Percentiles rank a stretch among this genome's conserved stretches.
Evolutionary conservation across 148 eudicot genomes (phyloP).

Genomic region (Vaccinium myrtillus): DNA sequence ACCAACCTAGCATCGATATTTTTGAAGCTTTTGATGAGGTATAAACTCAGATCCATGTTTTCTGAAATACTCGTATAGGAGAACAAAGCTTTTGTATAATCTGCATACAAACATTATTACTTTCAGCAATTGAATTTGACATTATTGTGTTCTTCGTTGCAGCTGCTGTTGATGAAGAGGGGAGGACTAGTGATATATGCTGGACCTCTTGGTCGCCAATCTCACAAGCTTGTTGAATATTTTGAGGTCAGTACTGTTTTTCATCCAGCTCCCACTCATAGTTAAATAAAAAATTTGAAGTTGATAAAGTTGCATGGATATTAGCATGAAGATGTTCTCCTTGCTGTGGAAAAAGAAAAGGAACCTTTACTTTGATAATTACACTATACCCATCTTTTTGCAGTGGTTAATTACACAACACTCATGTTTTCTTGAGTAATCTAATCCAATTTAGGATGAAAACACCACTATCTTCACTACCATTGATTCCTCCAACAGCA

Average conservation of each 20-base stretch:
- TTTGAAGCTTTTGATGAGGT: slow-evolving; percentile 57
- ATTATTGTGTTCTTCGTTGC: slow-evolving; percentile 2
- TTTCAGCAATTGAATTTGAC: not conserved
- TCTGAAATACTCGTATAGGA: not conserved
- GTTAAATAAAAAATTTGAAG: not conserved
- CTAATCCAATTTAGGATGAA: not conserved
- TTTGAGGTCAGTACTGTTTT: slow-evolving; percentile 36
- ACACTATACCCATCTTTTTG: not conserved
- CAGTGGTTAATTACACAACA: not conserved
- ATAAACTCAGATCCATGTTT: not conserved
- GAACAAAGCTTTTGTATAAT: not conserved
- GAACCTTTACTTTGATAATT: not conserved
- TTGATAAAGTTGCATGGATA: not conserved
- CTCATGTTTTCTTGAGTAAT: not conserved
- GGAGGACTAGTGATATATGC: slow-evolving; percentile 53
- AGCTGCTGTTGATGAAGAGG: slow-evolving; percentile 53
- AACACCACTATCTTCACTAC: not conserved
- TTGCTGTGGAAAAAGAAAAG: not conserved
- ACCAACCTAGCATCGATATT: slow-evolving; percentile 42
- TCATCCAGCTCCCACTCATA: not conserved
- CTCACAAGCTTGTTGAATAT: slow-evolving; percentile 38
- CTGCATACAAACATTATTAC: not conserved
- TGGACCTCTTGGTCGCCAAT: slow-evolving; percentile 44
- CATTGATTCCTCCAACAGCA: not conserved
- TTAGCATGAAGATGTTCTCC: not conserved